Conservation (phyloP, 352 stramenopile genomes). For the Phytophthora capsici region DNA sequence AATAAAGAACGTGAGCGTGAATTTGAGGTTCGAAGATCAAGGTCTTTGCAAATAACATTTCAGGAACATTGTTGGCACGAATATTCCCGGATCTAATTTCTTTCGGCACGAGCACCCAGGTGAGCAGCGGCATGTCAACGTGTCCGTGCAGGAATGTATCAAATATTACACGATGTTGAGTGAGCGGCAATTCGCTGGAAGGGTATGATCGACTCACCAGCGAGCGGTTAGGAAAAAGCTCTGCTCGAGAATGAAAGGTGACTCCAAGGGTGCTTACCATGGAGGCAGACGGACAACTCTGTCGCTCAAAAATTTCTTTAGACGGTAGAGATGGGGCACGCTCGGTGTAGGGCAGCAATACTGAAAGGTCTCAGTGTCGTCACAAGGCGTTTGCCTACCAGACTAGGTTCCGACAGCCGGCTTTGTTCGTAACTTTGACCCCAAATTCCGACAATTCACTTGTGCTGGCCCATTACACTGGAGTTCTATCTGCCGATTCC, state of each 20-base stretch:
- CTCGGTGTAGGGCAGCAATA: background rate
- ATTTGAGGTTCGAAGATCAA: background rate
- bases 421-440: slow-evolving; percentile 6
- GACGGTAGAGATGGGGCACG: slow-evolving; percentile 2
- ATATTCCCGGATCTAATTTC: background rate
- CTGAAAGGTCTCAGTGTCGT: slow-evolving; percentile 2
- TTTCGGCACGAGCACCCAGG: background rate
- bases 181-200: slow-evolving; percentile 11
- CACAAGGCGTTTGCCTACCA: slow-evolving; percentile 14
- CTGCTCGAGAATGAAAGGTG: slow-evolving; percentile 7
- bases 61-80: background rate
- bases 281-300: background rate
- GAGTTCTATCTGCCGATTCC: slow-evolving; percentile 1
- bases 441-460: slow-evolving; percentile 4
- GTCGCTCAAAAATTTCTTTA: slow-evolving; percentile 10
- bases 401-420: slow-evolving; percentile 1
- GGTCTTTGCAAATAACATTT: background rate
- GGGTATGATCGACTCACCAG: background rate
- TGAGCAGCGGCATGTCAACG: background rate
- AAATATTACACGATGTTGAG: slow-evolving; percentile 18
- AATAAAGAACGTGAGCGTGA: background rate
- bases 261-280: slow-evolving; percentile 2
- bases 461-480: slow-evolving; percentile 11
- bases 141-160: slow-evolving; percentile 3
- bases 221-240: background rate